Base-by-base conservation (phyloP, 2,329 filamentous ascomycete genomes). In the Alternaria solani region DNA sequence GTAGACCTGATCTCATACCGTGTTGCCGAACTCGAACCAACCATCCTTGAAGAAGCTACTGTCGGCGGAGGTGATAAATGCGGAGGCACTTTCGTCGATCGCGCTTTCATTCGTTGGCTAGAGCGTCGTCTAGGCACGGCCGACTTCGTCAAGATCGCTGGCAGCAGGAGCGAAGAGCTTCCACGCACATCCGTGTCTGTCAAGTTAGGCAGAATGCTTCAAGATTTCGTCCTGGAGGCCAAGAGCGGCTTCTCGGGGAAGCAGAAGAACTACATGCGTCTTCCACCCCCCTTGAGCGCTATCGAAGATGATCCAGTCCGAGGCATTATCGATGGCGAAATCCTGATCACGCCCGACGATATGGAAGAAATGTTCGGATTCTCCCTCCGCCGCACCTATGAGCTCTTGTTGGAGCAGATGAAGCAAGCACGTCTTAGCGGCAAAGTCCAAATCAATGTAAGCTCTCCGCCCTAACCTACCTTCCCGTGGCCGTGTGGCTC, bases 1-100 rank as follows among this genome's bases (percentile, higher is more conserved):
- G 69, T 73, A 0, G 74, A 76, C n/a, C 25, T 75, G 12, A 70
- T 75, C 9, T 66, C 74, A 0, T 76, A 77, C 34, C 18, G 51
- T 0, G 55, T 75, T 7, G 12, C 56, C 0, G 32, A 43, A 0
- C 23, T 69, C 2, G 5, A 68, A 0, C 71, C 71, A 0, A 70
- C 58, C 0, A 20, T 14, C 2, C 3, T 75, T 0, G 66, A 73
- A 36, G 74, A 77, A 48, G 66, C 52, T 0, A 72, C 73, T 0
- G 34, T 72, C 0, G 74, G 73, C 0, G 62, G 30, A 3, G 71
- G 72, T 6, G 72, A 60, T 12, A 66, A 75, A 14, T 75, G 73
- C 26, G 74, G 73, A 2, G 69, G 71, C 0, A 74, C 57, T 9
- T 75, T 73, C 23, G 66, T 77, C 0, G 71, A 77, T 2, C 61